Percentiles rank a stretch among this genome's conserved stretches.
Evolutionary conservation across 1,284 basidiomycete species (phyloP).

Genomic region (Amylostereum chailletii): DNA sequence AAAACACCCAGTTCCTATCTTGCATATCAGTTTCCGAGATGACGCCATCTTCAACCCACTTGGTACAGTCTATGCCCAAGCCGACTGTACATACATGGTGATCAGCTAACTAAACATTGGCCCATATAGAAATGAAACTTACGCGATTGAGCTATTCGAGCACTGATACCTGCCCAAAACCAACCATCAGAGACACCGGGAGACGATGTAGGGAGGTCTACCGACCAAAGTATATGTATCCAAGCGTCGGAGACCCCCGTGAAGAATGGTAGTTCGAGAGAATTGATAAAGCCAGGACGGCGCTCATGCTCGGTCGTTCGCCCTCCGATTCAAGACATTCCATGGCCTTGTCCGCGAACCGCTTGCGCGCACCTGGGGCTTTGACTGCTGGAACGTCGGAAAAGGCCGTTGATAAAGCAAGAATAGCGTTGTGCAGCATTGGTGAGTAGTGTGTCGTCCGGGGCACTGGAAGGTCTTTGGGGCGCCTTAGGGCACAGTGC

Average conservation of each 20-base stretch:
- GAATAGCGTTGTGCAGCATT: conserved; percentile 60
- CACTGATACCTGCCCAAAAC: conserved; percentile 36
- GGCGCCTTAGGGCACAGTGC: conserved; percentile 39
- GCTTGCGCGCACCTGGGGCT: conserved; percentile 33
- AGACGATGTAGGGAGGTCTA: neutral
- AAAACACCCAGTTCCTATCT: conserved; percentile 49
- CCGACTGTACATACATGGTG: conserved; percentile 30
- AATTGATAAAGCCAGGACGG: conserved; percentile 49
- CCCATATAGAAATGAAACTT: conserved; percentile 10
- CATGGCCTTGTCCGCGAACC: conserved; percentile 48
- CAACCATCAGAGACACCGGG: neutral
- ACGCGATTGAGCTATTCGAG: conserved; percentile 35
- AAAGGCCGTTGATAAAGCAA: conserved; percentile 51
- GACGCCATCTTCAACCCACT: conserved; percentile 42
- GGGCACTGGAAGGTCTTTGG: conserved; percentile 32
- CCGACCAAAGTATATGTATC: conserved; percentile 51
- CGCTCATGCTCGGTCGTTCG: conserved; percentile 46
- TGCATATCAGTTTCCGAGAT: conserved; percentile 41
- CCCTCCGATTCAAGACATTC: conserved; percentile 48
- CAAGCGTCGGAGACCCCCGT: conserved; percentile 45
- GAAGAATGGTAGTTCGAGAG: conserved; percentile 51
- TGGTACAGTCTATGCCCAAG: conserved; percentile 45
- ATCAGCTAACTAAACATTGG: neutral
- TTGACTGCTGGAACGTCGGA: conserved; percentile 45
- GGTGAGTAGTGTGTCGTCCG: conserved; percentile 59